These are phyloP conservation scores for Alopecurus myosuroides DNA, from an alignment of 176 grass and related monocot genomes.

Conservation along the genomic window DNA sequence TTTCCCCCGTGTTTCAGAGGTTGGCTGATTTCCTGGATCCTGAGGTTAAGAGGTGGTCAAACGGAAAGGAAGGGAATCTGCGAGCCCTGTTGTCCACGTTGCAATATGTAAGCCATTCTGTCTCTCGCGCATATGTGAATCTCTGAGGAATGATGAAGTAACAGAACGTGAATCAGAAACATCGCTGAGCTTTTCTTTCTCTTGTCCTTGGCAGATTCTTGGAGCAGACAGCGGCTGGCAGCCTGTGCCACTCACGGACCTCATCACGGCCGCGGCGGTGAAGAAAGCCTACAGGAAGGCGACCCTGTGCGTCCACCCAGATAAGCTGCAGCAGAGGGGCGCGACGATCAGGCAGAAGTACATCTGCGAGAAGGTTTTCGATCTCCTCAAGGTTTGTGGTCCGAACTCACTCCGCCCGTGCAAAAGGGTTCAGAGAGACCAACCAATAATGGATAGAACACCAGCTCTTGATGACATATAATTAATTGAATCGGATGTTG, in stretches of 20 bases:
- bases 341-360: constrained; percentile 92
- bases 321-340: constrained; percentile 93
- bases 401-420: too few species aligned
- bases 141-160: neutral
- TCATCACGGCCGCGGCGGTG: constrained; percentile 78
- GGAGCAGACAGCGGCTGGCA: constrained; percentile 89
- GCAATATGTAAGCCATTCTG: constrained; percentile 62
- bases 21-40: constrained; percentile 87
- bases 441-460: too few species aligned
- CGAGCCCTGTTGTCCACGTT: constrained; percentile 87
- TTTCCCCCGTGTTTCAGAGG: constrained; percentile 54
- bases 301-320: constrained; percentile 92
- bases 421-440: too few species aligned
- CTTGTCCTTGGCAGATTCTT: constrained; percentile 52
- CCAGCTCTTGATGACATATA: neutral
- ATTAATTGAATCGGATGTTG: too few species aligned
- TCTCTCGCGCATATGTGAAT: neutral
- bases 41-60: constrained; percentile 97
- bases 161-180: neutral
- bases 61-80: constrained; percentile 94
- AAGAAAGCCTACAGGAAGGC: constrained; percentile 97
- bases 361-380: constrained; percentile 94
- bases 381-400: constrained; percentile 87
- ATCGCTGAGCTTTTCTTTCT: neutral
- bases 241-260: constrained; percentile 80